phyloP scores from a whole-genome alignment of 1,284 basidiomycete genomes.

The Rhodotorula sp. region DNA sequence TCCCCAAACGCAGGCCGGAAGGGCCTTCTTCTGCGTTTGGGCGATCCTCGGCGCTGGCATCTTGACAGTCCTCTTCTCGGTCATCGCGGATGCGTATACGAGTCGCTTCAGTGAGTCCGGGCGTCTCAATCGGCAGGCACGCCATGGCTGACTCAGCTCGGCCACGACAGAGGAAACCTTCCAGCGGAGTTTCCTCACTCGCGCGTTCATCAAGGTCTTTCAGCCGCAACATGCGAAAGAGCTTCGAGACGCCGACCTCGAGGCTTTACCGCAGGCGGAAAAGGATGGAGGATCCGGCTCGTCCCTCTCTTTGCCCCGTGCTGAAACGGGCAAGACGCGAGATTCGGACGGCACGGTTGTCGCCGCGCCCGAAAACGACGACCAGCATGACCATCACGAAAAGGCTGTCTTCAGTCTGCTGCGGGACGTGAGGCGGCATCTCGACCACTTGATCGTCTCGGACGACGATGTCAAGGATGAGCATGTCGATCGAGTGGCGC shows the following conservation, averaged over 20 bases:
- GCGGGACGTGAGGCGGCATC: neutral
- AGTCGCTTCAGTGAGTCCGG: conserved; percentile 55
- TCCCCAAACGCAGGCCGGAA: conserved; percentile 64
- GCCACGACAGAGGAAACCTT: conserved; percentile 35
- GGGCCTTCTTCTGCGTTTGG: conserved; percentile 74
- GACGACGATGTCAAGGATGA: conserved; percentile 9
- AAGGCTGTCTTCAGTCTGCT: neutral
- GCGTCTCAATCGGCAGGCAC: no score
- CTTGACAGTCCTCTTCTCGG: conserved; percentile 49
- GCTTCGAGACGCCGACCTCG: neutral
- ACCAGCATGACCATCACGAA: neutral
- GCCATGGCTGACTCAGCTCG: no score
- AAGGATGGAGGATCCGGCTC: neutral
- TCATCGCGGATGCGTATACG: conserved; percentile 64
- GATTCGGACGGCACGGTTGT: neutral
- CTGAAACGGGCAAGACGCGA: neutral
- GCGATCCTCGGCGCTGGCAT: conserved; percentile 56
- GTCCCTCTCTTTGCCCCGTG: neutral
- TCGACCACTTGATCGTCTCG: conserved; percentile 15
- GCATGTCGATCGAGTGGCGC: conserved; percentile 15
- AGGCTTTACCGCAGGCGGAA: neutral
- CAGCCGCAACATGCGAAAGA: neutral
- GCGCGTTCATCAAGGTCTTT: neutral
- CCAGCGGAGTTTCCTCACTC: conserved; percentile 10
- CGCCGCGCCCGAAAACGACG: neutral